These are phyloP conservation scores for Wickerhamiella parazyma DNA, from an alignment of 805 yeast genomes.

Conservation along the genomic window DNA sequence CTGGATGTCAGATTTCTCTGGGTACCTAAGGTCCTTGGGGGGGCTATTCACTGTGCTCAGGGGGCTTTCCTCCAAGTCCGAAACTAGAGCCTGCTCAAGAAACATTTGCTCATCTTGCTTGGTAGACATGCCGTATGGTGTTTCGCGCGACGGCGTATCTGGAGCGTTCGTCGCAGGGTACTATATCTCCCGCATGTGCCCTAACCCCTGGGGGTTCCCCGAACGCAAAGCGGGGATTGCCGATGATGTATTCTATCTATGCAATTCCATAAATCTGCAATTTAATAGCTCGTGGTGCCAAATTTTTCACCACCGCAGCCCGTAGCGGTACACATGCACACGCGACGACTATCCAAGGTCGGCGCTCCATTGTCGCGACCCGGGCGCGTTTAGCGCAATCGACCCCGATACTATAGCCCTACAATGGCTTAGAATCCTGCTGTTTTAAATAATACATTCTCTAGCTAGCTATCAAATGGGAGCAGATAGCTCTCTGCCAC, in stretches of 20 bases:
- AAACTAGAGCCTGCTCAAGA: background rate
- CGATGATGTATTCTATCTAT: background rate
- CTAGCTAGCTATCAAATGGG: constrained; percentile 28
- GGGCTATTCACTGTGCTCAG: background rate
- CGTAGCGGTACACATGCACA: background rate
- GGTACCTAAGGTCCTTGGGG: background rate
- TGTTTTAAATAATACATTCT: too few species aligned
- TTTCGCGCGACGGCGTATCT: background rate
- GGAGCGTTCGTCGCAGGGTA: background rate
- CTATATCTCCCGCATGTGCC: background rate
- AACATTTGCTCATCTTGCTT: background rate
- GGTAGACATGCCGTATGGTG: background rate
- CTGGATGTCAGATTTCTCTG: background rate
- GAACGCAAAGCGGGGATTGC: background rate
- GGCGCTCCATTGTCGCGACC: too few species aligned
- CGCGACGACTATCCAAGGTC: background rate
- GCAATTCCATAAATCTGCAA: too few species aligned
- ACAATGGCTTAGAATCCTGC: too few species aligned
- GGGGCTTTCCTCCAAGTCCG: background rate
- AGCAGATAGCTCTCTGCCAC: constrained; percentile 93
- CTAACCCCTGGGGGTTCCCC: background rate
- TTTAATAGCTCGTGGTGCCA: background rate
- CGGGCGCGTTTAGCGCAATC: too few species aligned
- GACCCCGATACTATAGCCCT: too few species aligned
- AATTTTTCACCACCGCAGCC: background rate